A percentile compares a stretch with the other conserved stretches of the same genome.
These are phyloP conservation scores for Sphagnum magellanicum DNA, from an alignment of 228 moss, liverwort and hornwort species.

Conservation along the genomic window DNA sequence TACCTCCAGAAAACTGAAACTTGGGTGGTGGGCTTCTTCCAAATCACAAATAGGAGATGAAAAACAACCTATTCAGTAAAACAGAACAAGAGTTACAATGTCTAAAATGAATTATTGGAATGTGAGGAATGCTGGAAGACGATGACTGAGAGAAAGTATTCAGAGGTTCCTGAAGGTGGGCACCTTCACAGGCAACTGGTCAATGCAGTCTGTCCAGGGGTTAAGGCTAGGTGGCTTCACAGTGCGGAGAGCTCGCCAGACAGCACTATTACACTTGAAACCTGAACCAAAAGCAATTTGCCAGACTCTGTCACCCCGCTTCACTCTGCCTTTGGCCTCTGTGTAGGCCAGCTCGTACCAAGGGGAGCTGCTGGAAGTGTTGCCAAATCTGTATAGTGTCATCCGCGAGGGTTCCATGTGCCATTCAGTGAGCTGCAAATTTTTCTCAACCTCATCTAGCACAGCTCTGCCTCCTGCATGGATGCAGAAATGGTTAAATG, in stretches of 20 bases:
- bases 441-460: constrained; percentile 51
- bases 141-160: too few relatives aligned
- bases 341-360: constrained; percentile 53
- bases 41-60: too few relatives aligned
- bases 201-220: constrained; percentile 48
- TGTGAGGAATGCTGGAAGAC: too few relatives aligned
- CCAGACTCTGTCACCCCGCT: constrained; percentile 47
- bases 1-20: too few relatives aligned
- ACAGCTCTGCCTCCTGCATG: constrained; percentile 43
- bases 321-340: constrained; percentile 45
- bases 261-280: constrained; percentile 58
- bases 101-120: too few relatives aligned
- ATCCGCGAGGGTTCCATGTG: constrained; percentile 56
- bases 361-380: constrained; percentile 46
- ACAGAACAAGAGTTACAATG: too few relatives aligned
- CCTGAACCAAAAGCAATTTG: constrained; percentile 54
- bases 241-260: constrained; percentile 47
- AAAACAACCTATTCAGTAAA: too few relatives aligned
- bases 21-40: too few relatives aligned
- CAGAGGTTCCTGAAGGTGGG: constrained; percentile 33
- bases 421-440: constrained; percentile 42
- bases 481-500: constrained; percentile 46
- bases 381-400: constrained; percentile 49
- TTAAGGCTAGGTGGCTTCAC: constrained; percentile 31
- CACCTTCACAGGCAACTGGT: constrained; percentile 40